phyloP scores from a whole-genome alignment of 2,329 filamentous ascomycete species.

The Emydomyces testavorans region DNA sequence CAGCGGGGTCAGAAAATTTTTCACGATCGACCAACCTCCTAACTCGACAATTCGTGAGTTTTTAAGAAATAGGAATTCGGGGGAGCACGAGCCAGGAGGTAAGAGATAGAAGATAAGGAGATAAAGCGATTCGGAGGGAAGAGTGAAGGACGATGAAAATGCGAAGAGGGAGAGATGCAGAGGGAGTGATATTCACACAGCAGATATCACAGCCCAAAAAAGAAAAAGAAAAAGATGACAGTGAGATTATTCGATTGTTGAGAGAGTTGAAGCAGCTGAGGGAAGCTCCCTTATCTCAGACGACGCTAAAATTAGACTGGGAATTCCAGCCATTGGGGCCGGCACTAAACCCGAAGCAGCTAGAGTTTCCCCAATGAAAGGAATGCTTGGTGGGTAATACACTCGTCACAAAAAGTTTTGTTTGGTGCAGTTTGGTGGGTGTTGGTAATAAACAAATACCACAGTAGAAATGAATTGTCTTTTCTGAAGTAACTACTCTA shows the following conservation, averaged over 20 bases:
- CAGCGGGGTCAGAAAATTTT: background rate
- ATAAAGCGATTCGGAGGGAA: too few species aligned
- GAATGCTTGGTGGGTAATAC: constrained; percentile 5
- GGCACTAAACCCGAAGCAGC: constrained; percentile 9
- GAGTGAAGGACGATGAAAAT: too few species aligned
- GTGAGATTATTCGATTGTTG: constrained; percentile 16
- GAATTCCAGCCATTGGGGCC: constrained; percentile 1
- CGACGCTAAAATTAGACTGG: background rate
- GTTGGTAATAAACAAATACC: too few species aligned
- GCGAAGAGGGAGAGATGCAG: background rate
- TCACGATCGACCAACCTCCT: too few species aligned
- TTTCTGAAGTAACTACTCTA: too few species aligned
- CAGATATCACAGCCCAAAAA: too few species aligned
- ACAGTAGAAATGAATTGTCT: too few species aligned
- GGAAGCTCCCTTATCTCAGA: constrained; percentile 14
- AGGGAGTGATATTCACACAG: constrained; percentile 14
- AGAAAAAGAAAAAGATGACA: constrained; percentile 15
- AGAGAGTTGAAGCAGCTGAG: constrained; percentile 19
- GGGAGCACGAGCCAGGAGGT: too few species aligned
- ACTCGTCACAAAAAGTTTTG: background rate
- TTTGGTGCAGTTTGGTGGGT: background rate
- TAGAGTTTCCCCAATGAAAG: constrained; percentile 18
- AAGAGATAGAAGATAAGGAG: too few species aligned
- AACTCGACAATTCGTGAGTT: too few species aligned
- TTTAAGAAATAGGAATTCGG: too few species aligned